These are phyloP conservation scores for Volvox africanus DNA, from an alignment of 139 green algal species.

Conservation along the genomic window DNA sequence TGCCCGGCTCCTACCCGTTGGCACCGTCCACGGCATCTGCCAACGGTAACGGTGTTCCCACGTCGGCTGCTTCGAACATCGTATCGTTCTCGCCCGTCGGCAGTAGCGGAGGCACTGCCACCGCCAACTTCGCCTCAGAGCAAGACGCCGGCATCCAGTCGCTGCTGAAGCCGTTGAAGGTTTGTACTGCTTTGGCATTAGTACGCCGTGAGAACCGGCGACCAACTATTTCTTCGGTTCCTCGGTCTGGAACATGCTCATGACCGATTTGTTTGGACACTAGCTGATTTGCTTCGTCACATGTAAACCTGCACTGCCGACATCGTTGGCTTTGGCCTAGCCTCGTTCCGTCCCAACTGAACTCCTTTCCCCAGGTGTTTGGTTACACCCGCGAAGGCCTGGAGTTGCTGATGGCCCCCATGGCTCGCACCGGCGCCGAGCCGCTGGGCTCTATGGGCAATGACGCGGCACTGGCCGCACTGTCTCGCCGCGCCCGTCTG, in stretches of 20 bases:
- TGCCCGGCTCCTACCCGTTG: slow-evolving; percentile 15
- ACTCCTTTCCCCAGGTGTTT: slow-evolving; percentile 22
- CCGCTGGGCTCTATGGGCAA: slow-evolving; percentile 98
- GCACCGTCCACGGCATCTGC: neutral
- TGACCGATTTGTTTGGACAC: no score
- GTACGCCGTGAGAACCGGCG: no score
- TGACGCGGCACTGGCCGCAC: slow-evolving; percentile 89
- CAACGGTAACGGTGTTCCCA: slow-evolving; percentile 50
- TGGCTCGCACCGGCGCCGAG: slow-evolving; percentile 85
- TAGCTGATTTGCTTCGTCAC: no score
- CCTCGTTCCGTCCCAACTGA: no score
- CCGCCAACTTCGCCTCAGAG: neutral
- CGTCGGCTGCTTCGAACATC: slow-evolving; percentile 22
- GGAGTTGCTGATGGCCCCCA: slow-evolving; percentile 93
- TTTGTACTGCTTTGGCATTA: neutral
- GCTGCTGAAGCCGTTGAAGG: slow-evolving; percentile 65
- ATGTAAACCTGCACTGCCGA: no score
- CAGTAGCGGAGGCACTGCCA: neutral
- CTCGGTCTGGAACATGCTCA: no score
- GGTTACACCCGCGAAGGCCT: slow-evolving; percentile 93
- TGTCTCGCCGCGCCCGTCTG: slow-evolving; percentile 85
- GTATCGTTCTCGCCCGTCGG: neutral
- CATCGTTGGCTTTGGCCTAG: no score
- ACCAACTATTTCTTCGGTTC: no score
- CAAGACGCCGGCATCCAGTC: slow-evolving; percentile 36